Percentiles rank a stretch among this genome's conserved stretches.
phyloP scores from a whole-genome alignment of 768 basidiomycete genomes.

The Sporobolomyces roseus region DNA sequence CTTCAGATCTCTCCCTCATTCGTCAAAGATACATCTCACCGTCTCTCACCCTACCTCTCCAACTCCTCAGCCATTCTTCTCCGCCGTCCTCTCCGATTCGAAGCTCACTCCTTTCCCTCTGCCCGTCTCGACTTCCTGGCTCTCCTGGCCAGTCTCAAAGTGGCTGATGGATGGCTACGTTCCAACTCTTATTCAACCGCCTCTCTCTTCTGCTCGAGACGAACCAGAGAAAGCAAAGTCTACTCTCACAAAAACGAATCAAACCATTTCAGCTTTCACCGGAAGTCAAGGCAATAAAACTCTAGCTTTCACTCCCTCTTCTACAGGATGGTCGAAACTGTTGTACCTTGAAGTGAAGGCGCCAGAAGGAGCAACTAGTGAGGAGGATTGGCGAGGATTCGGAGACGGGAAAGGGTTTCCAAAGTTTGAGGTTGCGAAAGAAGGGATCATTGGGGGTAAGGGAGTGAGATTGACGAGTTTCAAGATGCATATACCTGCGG shows the following conservation, averaged over 20 bases:
- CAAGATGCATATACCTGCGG: constrained; percentile 10
- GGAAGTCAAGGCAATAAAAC: constrained; percentile 10
- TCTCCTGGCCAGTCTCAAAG: neutral
- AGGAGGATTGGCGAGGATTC: constrained; percentile 3
- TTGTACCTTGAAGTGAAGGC: neutral
- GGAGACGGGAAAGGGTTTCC: constrained; percentile 24
- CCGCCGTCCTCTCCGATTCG: constrained; percentile 20
- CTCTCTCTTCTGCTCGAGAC: neutral
- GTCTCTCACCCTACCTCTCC: constrained; percentile 19
- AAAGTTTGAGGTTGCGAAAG: neutral
- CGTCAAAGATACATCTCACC: neutral
- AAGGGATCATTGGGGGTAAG: constrained; percentile 1
- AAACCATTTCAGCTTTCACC: constrained; percentile 1
- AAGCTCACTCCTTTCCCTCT: constrained; percentile 19
- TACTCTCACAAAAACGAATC: neutral
- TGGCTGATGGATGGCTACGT: constrained; percentile 9
- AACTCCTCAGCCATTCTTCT: constrained; percentile 20
- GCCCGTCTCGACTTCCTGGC: constrained; percentile 22
- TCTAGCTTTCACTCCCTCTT: constrained; percentile 5
- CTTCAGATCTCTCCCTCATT: neutral
- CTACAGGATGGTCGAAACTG: neutral
- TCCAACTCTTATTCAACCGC: constrained; percentile 15
- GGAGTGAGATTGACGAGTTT: constrained; percentile 4
- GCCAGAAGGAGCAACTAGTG: neutral
- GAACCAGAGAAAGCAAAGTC: neutral